These are phyloP conservation scores for Coemansia sp. DNA, from an alignment of 192 early-diverging fungal species.

Conservation along the genomic window DNA sequence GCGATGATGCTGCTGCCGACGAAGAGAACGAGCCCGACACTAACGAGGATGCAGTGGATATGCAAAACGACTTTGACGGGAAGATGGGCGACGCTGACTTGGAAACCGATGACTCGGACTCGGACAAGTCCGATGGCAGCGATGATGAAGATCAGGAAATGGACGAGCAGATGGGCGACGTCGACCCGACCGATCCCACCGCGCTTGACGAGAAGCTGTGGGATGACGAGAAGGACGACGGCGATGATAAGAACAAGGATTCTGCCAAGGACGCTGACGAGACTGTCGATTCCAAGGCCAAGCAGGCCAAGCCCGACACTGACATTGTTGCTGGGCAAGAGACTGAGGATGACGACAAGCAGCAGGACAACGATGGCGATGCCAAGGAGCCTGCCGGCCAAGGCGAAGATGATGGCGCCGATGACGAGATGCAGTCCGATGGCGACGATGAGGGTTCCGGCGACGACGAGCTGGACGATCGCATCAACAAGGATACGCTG, in stretches of 20 bases:
- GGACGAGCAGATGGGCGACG: conserved; percentile 91
- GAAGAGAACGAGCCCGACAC: conserved; percentile 63
- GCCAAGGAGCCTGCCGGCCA: conserved; percentile 10
- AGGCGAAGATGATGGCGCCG: conserved; percentile 23
- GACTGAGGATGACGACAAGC: neutral
- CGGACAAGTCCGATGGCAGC: conserved; percentile 63
- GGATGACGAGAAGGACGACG: conserved; percentile 75
- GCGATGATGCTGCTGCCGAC: conserved; percentile 66
- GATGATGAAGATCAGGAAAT: conserved; percentile 73
- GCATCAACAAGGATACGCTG: conserved; percentile 53
- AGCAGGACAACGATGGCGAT: conserved; percentile 24
- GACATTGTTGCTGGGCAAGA: conserved; percentile 54
- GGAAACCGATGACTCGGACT: conserved; percentile 73
- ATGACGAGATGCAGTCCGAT: conserved; percentile 36
- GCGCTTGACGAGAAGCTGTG: conserved; percentile 98
- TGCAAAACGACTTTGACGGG: conserved; percentile 97
- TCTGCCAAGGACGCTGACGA: conserved; percentile 54
- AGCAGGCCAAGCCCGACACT: conserved; percentile 39
- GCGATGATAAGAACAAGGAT: conserved; percentile 39
- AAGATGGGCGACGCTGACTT: conserved; percentile 85
- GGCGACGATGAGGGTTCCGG: conserved; percentile 58
- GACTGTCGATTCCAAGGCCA: conserved; percentile 56
- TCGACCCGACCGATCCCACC: conserved; percentile 84
- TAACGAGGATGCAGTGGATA: conserved; percentile 91
- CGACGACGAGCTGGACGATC: conserved; percentile 56